Base-by-base conservation (phyloP, 768 basidiomycete genomes). In the Tricholomella constricta region DNA sequence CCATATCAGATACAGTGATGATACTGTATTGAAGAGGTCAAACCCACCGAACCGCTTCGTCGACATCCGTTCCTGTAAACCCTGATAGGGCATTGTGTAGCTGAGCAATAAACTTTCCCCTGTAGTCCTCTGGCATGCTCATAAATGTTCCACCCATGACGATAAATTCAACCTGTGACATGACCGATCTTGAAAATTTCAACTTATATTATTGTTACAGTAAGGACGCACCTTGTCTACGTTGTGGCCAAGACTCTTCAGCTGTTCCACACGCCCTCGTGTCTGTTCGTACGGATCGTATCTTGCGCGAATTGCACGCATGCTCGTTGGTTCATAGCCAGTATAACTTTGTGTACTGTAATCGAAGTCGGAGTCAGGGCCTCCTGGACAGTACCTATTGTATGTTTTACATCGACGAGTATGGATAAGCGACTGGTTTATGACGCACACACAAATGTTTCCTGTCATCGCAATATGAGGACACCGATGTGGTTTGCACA, bases 381-480 rank as follows among this genome's bases (percentile, higher is more conserved):
- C 97, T 51, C 97, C 97, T 4, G 97, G 97, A 66, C 97, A 99
- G 69, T 98, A 98, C 32, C 93, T 94, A 37, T 43, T 4, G 11
- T 23, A 6, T 17, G 40, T 1, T 29, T 12, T 15, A 35, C 36
- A 20, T 34, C 1, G 26, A 40, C 17, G n/a, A 8, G 32, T 34
- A 31, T 52, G 48, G 11, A 10, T 27, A 26, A 23, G 37, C n/a
- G n/a, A n/a, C 35, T 7, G 23, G 29, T 17, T 6, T 27, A 29
- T 31, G 22, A 74, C 89, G 58, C 70, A 96, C 88, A 99, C 97
- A 73, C 97, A 99, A 51, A 99, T 98, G 64, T 99, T 99, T 25
- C 97, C 97, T 0, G 97, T 99, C 93, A 99, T 97, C 7, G 97
- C 97, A 51, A 99, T 98, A 73, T 99, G 97, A 4, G 97, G 97